These are phyloP conservation scores for Candida endomychidarum DNA, from an alignment of 805 yeast genomes.

Conservation along the genomic window DNA sequence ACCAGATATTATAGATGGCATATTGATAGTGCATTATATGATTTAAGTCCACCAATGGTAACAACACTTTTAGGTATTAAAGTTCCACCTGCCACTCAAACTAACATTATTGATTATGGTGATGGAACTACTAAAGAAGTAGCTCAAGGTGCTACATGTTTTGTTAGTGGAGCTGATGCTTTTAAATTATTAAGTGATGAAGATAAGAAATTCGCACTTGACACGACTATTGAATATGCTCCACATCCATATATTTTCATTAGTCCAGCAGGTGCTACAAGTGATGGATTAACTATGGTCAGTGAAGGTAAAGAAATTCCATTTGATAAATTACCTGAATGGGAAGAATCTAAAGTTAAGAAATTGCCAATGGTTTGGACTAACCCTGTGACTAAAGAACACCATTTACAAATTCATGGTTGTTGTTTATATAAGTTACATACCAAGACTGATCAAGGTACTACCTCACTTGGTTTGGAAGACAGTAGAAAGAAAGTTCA, in stretches of 20 bases:
- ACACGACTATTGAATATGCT: conserved; percentile 82
- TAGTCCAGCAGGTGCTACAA: conserved; percentile 75
- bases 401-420: conserved; percentile 84
- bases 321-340: conserved; percentile 69
- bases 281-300: conserved; percentile 84
- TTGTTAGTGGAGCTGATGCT: conserved; percentile 81
- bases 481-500: conserved; percentile 75
- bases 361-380: conserved; percentile 88
- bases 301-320: conserved; percentile 72
- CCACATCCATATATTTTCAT: conserved; percentile 92
- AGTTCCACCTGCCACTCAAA: conserved; percentile 69
- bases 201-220: conserved; percentile 71
- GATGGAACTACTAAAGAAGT: conserved; percentile 61
- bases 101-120: conserved; percentile 63
- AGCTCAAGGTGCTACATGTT: conserved; percentile 87
- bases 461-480: conserved; percentile 54
- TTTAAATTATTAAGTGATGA: conserved; percentile 64
- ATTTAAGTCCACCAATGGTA: conserved; percentile 79
- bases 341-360: conserved; percentile 80
- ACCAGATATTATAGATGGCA: conserved; percentile 94
- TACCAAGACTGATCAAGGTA: conserved; percentile 53
- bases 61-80: conserved; percentile 82
- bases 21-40: conserved; percentile 87
- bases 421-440: conserved; percentile 74
- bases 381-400: conserved; percentile 80